phyloP scores from a whole-genome alignment of 2,329 filamentous ascomycete species.

The Fonsecaea pedrosoi region DNA sequence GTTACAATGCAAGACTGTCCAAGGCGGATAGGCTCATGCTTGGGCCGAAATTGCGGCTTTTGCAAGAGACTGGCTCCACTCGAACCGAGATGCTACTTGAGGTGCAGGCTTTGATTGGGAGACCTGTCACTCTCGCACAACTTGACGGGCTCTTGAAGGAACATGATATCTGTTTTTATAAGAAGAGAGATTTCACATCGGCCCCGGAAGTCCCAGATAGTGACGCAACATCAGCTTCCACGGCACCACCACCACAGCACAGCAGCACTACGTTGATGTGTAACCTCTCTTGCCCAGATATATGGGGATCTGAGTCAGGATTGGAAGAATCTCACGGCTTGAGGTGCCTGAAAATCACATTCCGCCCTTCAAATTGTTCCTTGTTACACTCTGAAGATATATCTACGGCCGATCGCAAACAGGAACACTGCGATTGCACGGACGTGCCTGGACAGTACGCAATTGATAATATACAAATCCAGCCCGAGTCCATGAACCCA shows the following conservation, averaged over 20 bases:
- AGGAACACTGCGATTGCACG: no score
- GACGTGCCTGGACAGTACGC: no score
- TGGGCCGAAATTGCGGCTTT: neutral
- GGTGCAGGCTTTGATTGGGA: neutral
- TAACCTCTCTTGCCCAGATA: no score
- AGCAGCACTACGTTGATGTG: neutral
- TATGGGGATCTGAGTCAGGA: no score
- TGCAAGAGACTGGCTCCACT: neutral
- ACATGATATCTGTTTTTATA: neutral
- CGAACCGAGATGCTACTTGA: neutral
- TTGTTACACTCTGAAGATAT: no score
- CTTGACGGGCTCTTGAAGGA: constrained; percentile 2
- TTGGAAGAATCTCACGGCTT: no score
- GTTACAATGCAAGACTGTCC: neutral
- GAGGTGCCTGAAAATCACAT: no score
- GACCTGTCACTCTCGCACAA: neutral
- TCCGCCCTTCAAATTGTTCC: no score
- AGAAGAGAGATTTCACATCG: neutral
- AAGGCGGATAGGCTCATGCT: neutral
- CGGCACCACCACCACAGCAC: neutral
- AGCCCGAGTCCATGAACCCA: no score
- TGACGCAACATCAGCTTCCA: neutral
- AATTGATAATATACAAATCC: no score
- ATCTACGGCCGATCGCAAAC: no score
- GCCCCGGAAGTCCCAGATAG: neutral